Conservation (phyloP, 345 rosid species). For the Brassica incana region DNA sequence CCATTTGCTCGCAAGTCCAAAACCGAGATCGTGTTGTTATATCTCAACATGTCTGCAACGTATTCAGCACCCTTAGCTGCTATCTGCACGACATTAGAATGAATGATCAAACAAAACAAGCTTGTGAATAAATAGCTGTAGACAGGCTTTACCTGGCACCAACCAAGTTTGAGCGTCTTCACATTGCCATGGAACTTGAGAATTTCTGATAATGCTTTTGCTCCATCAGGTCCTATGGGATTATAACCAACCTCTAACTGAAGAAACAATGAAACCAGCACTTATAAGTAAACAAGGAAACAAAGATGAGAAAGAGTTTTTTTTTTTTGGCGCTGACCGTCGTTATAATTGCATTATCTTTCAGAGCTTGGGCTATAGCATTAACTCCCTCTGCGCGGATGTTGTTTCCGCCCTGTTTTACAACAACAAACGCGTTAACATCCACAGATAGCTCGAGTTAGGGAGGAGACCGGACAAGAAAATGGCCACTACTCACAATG, state of each 20-base stretch:
- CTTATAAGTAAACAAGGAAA: slow-evolving; percentile 10
- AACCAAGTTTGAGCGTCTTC: slow-evolving; percentile 85
- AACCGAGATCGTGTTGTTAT: slow-evolving; percentile 73
- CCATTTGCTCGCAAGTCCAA: slow-evolving; percentile 96
- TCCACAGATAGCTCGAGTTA: neutral
- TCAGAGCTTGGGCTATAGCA: slow-evolving; percentile 73
- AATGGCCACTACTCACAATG: slow-evolving; percentile 57
- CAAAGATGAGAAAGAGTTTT: slow-evolving; percentile 5
- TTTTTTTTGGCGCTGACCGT: slow-evolving; percentile 54
- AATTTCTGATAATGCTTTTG: slow-evolving; percentile 78
- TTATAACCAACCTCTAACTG: slow-evolving; percentile 94
- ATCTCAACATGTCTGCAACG: slow-evolving; percentile 84
- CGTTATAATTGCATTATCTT: slow-evolving; percentile 69
- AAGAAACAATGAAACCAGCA: slow-evolving; percentile 12
- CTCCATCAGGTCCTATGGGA: slow-evolving; percentile 89
- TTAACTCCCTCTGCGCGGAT: slow-evolving; percentile 71
- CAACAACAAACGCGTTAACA: neutral
- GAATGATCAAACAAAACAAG: slow-evolving; percentile 17
- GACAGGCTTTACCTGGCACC: slow-evolving; percentile 78
- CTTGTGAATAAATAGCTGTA: neutral
- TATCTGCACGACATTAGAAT: slow-evolving; percentile 52
- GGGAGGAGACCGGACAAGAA: slow-evolving; percentile 8
- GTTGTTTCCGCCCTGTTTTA: slow-evolving; percentile 87
- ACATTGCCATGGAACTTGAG: slow-evolving; percentile 92
- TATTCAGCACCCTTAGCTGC: slow-evolving; percentile 84